These are phyloP conservation scores for Paratinospora sagittata DNA, from an alignment of 164 flowering plant species.

Conservation along the genomic window DNA sequence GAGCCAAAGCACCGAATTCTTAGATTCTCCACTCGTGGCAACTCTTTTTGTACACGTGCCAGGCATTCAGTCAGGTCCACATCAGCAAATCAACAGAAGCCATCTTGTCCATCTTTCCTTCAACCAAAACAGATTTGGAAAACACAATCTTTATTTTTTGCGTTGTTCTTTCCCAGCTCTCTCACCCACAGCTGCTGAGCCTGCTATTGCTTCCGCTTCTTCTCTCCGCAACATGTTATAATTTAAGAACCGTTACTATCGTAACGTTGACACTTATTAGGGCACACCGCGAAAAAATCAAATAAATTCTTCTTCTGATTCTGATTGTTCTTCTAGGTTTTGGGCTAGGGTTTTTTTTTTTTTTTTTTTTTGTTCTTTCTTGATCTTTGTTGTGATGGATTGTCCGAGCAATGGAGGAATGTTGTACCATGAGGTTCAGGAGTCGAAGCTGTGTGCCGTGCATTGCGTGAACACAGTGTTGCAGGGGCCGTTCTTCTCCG, in stretches of 20 bases:
- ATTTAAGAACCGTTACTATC: background rate
- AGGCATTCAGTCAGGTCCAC: background rate
- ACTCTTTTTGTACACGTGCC: background rate
- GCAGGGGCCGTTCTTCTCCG: conserved; percentile 96
- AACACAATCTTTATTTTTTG: background rate
- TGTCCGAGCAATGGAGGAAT: conserved; percentile 85
- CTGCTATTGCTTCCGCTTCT: background rate
- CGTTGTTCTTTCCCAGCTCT: background rate
- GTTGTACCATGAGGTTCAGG: conserved; percentile 97
- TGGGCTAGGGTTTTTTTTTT: conserved; percentile 9
- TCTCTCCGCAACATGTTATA: background rate
- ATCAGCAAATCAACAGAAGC: background rate
- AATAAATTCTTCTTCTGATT: no score
- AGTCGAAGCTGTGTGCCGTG: conserved; percentile 92
- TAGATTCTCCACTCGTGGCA: background rate
- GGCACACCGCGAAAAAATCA: background rate
- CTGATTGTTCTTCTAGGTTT: background rate
- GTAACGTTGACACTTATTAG: background rate
- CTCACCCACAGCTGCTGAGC: background rate
- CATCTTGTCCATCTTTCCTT: background rate
- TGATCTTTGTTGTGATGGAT: conserved; percentile 33
- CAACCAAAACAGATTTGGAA: background rate
- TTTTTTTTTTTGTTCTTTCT: no score
- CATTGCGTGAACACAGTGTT: conserved; percentile 95
- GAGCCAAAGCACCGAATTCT: background rate